These are phyloP conservation scores for Trifolium fragiferum DNA, from an alignment of 306 rosid genomes.

Conservation along the genomic window DNA sequence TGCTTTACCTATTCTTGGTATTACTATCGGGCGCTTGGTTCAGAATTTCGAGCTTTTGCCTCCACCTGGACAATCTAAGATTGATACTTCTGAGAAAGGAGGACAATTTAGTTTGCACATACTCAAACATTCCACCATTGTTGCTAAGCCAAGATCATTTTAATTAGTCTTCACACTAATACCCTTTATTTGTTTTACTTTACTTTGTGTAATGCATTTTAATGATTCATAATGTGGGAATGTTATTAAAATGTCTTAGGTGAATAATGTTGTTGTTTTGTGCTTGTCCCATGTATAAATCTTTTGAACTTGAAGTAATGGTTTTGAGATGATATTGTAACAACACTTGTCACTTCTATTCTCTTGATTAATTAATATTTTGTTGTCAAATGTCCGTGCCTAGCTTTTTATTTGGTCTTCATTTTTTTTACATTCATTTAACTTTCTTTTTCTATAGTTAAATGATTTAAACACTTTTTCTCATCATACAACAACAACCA, in stretches of 20 bases:
- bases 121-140: constrained; percentile 82
- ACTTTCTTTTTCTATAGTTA: too few relatives aligned
- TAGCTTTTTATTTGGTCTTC: not conserved
- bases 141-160: constrained; percentile 64
- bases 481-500: too few relatives aligned
- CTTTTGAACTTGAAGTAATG: constrained; percentile 31
- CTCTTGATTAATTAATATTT: not conserved
- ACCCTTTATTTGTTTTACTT: constrained; percentile 11
- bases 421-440: too few relatives aligned
- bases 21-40: constrained; percentile 79
- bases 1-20: constrained; percentile 84
- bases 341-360: not conserved
- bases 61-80: constrained; percentile 75
- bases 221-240: constrained; percentile 25
- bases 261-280: constrained; percentile 2
- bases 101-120: constrained; percentile 94
- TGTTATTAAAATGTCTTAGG: constrained; percentile 13
- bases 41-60: constrained; percentile 87
- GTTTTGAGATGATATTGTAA: constrained; percentile 40
- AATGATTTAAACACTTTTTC: too few relatives aligned
- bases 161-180: constrained; percentile 27
- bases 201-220: constrained; percentile 26
- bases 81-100: constrained; percentile 83
- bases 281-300: constrained; percentile 38
- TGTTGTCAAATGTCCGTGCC: not conserved